These are phyloP conservation scores for Elaeagnus macrophylla DNA, from an alignment of 306 rosid genomes.

Conservation along the genomic window DNA sequence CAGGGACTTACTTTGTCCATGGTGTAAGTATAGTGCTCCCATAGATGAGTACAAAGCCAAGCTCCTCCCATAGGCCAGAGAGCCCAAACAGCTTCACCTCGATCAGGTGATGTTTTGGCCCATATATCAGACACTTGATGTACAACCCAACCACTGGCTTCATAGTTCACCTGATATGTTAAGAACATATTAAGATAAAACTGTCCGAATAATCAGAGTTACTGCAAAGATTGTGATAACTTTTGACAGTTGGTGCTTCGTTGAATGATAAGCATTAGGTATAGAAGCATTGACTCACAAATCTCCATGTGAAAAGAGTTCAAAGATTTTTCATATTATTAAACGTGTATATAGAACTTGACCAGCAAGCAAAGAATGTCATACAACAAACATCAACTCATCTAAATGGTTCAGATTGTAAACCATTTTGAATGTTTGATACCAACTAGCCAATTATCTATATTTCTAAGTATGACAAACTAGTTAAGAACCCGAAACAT, in stretches of 20 bases:
- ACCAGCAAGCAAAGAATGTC: neutral
- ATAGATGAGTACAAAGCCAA: slow-evolving; percentile 79
- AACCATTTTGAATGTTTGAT: neutral
- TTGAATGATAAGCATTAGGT: neutral
- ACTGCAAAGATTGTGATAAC: neutral
- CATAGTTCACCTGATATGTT: slow-evolving; percentile 75
- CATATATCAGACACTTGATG: slow-evolving; percentile 92
- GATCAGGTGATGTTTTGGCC: slow-evolving; percentile 89
- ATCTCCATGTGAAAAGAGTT: neutral
- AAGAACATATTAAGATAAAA: slow-evolving; percentile 5
- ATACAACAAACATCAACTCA: neutral
- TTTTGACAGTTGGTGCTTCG: neutral
- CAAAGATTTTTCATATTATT: neutral
- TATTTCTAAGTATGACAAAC: neutral
- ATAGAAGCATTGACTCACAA: neutral
- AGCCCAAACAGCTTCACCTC: slow-evolving; percentile 89
- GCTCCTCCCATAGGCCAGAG: slow-evolving; percentile 99
- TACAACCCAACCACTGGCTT: slow-evolving; percentile 81
- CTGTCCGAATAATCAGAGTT: neutral
- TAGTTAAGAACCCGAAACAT: neutral
- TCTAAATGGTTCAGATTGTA: neutral
- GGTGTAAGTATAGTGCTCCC: slow-evolving; percentile 89
- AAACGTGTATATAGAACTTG: neutral
- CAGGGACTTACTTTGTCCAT: slow-evolving; percentile 64
- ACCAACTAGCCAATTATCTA: neutral